Percentiles rank a stretch among this genome's conserved stretches.
Evolutionary conservation across 2,329 filamentous ascomycete genomes (phyloP).

Genomic region (Ramularia endophylla): DNA sequence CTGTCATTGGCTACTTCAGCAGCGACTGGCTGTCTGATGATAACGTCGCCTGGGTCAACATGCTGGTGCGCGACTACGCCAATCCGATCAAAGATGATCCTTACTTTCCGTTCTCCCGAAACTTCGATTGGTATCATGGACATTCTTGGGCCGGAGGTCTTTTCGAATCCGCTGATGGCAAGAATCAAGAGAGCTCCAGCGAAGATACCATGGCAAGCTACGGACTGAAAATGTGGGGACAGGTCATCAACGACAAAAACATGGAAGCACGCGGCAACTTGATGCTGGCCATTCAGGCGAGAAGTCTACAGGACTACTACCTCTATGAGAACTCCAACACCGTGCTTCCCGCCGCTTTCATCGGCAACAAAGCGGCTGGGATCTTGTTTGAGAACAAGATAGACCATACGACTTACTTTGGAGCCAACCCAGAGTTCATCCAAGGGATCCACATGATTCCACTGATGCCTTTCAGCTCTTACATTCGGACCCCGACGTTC

Average conservation of each 20-base stretch:
- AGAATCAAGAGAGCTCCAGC: conserved; percentile 81
- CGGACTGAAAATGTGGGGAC: conserved; percentile 91
- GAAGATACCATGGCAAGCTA: conserved; percentile 87
- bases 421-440: conserved; percentile 36
- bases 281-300: conserved; percentile 72
- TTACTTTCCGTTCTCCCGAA: conserved; percentile 74
- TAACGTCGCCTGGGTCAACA: conserved; percentile 77
- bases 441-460: conserved; percentile 81
- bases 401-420: conserved; percentile 89
- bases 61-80: conserved; percentile 73
- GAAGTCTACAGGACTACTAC: conserved; percentile 74
- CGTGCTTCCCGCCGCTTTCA: conserved; percentile 68
- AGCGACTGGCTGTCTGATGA: conserved; percentile 58
- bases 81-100: conserved; percentile 67
- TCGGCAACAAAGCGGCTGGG: conserved; percentile 66
- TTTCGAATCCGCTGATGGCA: conserved; percentile 65
- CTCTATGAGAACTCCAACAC: conserved; percentile 66
- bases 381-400: conserved; percentile 86
- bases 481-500: conserved; percentile 62
- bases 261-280: conserved; percentile 78
- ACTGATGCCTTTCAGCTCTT: conserved; percentile 60
- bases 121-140: conserved; percentile 91
- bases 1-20: conserved; percentile 75
- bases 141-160: conserved; percentile 89
- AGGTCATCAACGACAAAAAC: conserved; percentile 64